Conservation (phyloP, 2,329 filamentous ascomycete species). For the Capronia americana region DNA sequence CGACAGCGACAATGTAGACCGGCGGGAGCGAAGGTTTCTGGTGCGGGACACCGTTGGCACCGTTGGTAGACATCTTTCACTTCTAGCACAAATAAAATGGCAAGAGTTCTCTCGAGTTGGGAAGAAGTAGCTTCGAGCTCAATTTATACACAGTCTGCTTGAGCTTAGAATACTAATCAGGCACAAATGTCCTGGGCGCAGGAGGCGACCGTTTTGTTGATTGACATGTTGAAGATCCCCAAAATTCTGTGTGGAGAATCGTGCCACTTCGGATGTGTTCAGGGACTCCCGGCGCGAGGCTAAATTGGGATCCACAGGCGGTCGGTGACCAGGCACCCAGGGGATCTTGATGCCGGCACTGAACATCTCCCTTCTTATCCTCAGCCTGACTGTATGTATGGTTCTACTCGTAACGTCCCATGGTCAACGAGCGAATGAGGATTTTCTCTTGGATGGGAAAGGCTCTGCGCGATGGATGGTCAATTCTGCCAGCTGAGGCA, state of each 20-base stretch:
- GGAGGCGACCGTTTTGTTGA: conserved; percentile 22
- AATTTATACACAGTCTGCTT: neutral
- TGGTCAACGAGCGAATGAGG: neutral
- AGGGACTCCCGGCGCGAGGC: neutral
- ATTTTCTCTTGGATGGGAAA: neutral
- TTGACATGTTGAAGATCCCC: conserved; percentile 14
- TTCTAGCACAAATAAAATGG: neutral
- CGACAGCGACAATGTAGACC: conserved; percentile 94
- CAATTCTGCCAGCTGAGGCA: neutral
- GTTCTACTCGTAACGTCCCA: neutral
- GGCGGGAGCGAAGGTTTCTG: conserved; percentile 67
- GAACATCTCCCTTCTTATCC: neutral
- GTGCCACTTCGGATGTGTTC: conserved; percentile 23
- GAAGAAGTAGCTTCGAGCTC: neutral
- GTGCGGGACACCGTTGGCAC: conserved; percentile 36
- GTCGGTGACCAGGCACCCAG: neutral
- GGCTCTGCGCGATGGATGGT: neutral
- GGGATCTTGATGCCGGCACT: too few species aligned
- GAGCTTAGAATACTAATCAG: conserved; percentile 11
- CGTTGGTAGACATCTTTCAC: conserved; percentile 35
- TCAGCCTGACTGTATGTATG: neutral
- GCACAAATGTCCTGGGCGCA: conserved; percentile 1
- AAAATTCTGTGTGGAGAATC: conserved; percentile 24
- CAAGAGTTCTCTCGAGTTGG: neutral
- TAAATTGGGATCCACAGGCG: neutral